Evolutionary conservation across 139 green algal genomes (phyloP), one percentile per base, ranked within the genome.

Genomic region (Coelastrella sp.): DNA sequence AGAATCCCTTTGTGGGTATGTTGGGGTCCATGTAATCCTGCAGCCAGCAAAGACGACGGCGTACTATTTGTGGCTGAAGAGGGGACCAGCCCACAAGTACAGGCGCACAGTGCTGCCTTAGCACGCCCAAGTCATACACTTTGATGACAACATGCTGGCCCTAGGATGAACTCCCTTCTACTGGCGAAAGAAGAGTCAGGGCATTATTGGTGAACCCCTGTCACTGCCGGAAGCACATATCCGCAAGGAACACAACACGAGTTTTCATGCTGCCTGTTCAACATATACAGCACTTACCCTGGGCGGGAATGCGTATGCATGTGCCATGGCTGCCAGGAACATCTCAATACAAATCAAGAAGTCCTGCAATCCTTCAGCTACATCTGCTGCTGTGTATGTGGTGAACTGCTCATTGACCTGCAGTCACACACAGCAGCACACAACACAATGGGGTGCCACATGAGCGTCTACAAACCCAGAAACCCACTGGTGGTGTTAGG

Each of bases 281-380:
- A 47, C 32, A 47, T 47, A 71, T 13, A 71, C 8, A 5, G 19
- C 59, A 56, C 83, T 85, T 32, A 94, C 91, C 91, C 91, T 85
- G 10, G 98, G 95, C 0, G 98, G 97, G 96, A 99, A 99, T 86
- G 96, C 95, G 88, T 98, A 98, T 0, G 97, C 95, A 90, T 99
- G 96, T 68, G 95, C 96, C 59, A 99, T 89, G 0, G 98, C 96
- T 3, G 97, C 97, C 19, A 98, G 85, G 89, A 99, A 99, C 98
- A 99, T 99, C 94, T 99, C 98, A 5, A 99, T 96, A 91, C 98
- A 99, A 90, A 99, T 98, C n/a, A 99, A 90, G 82, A 98, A 98
- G 85, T 98, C 94, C 94, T 87, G 81, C 73, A 89, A 76, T 4
- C 81, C 76, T 80, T 86, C 82, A 14, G 89, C 81, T n/a, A 92